Evolutionary conservation across 2,329 filamentous ascomycete species (phyloP).

Genomic region (Neophaeococcomyces mojaviensis): DNA sequence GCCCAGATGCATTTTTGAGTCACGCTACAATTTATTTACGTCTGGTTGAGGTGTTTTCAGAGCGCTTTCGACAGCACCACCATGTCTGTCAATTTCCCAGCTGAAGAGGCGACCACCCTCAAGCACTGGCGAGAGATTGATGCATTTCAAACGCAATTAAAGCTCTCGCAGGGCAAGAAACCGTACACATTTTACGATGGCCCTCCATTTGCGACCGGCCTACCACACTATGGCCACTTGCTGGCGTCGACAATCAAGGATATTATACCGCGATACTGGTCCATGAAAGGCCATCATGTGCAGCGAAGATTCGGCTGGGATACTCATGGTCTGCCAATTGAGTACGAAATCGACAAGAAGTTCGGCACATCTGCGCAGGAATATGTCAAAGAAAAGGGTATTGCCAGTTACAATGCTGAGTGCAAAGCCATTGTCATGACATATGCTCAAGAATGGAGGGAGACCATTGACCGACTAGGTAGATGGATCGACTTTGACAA

Average conservation of each 20-base stretch:
- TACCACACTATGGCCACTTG: slow-evolving; percentile 61
- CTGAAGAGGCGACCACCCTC: slow-evolving; percentile 80
- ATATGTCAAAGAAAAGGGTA: slow-evolving; percentile 73
- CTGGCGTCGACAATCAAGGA: slow-evolving; percentile 88
- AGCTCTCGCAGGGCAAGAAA: slow-evolving; percentile 72
- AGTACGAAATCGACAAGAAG: slow-evolving; percentile 92
- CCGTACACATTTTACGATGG: slow-evolving; percentile 95
- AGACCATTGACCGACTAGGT: slow-evolving; percentile 72
- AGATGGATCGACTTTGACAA: slow-evolving; percentile 93
- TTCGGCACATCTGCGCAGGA: slow-evolving; percentile 73
- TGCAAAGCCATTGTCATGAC: slow-evolving; percentile 84
- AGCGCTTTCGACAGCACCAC: slow-evolving; percentile 14
- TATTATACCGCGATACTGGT: slow-evolving; percentile 86
- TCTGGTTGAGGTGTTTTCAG: neutral
- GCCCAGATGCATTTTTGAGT: neutral
- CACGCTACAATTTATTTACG: slow-evolving; percentile 6
- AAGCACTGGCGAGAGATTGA: slow-evolving; percentile 84
- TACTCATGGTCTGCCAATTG: slow-evolving; percentile 79
- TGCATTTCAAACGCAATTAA: slow-evolving; percentile 80
- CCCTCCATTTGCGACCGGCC: slow-evolving; percentile 54
- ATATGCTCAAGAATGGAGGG: slow-evolving; percentile 72
- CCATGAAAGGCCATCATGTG: slow-evolving; percentile 83
- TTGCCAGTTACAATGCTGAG: slow-evolving; percentile 77
- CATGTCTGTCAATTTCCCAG: slow-evolving; percentile 88
- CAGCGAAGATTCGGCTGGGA: slow-evolving; percentile 87